Conservation (phyloP, 257 asterid species). For the Craterostigma plantagineum region DNA sequence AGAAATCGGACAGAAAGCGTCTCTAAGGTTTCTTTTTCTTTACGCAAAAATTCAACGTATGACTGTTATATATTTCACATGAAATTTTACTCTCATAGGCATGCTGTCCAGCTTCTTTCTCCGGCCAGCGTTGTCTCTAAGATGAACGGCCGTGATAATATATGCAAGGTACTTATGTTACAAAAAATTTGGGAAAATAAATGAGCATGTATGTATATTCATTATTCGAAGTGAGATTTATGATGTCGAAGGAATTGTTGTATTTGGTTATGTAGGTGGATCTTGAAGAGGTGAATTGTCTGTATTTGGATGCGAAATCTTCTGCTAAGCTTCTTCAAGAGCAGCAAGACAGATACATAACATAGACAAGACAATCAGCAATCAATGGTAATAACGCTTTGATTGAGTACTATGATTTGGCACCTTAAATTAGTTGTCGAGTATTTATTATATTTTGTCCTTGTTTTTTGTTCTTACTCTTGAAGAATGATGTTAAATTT, state of each 20-base stretch:
- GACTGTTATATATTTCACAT: background rate
- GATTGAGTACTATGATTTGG: too few relatives aligned
- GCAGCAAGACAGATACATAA: slow-evolving; percentile 87
- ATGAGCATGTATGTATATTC: background rate
- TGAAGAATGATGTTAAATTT: too few relatives aligned
- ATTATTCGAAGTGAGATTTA: background rate
- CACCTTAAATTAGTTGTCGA: too few relatives aligned
- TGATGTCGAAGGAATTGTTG: background rate
- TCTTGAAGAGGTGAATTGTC: slow-evolving; percentile 69
- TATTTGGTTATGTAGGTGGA: slow-evolving; percentile 38
- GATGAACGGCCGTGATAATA: slow-evolving; percentile 70
- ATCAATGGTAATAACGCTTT: too few relatives aligned
- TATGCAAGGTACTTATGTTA: slow-evolving; percentile 86
- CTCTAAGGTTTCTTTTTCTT: slow-evolving; percentile 40
- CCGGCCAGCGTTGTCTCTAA: slow-evolving; percentile 81
- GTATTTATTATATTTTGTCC: too few relatives aligned
- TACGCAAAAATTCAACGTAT: background rate
- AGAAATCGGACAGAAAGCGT: slow-evolving; percentile 70
- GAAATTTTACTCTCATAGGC: slow-evolving; percentile 25
- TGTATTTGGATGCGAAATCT: slow-evolving; percentile 75
- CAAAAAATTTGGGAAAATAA: background rate
- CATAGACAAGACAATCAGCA: too few relatives aligned
- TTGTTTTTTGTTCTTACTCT: too few relatives aligned
- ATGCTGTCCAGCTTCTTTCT: slow-evolving; percentile 71
- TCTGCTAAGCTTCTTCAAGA: slow-evolving; percentile 83